Evolutionary conservation across 2,329 filamentous ascomycete genomes (phyloP).

Genomic region (Pyrenophora tritici-repentis): DNA sequence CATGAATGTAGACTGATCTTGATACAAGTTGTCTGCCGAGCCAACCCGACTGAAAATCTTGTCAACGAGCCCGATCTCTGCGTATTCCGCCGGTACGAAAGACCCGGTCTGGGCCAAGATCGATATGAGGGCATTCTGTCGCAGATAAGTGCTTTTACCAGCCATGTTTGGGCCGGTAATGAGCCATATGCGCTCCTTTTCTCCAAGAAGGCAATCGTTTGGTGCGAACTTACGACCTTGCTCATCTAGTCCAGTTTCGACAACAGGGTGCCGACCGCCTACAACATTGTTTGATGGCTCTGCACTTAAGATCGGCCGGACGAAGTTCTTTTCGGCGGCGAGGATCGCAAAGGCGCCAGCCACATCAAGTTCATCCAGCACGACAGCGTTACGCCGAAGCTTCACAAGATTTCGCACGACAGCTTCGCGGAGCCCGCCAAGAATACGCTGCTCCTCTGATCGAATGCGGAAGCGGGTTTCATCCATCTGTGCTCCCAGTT

Average conservation of each 20-base stretch:
- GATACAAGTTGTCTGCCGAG: slow-evolving; percentile 92
- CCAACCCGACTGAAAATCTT: slow-evolving; percentile 88
- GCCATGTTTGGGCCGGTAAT: slow-evolving; percentile 95
- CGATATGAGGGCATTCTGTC: slow-evolving; percentile 92
- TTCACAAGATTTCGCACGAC: slow-evolving; percentile 84
- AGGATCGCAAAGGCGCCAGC: slow-evolving; percentile 82
- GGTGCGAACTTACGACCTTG: slow-evolving; percentile 81
- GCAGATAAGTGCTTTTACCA: slow-evolving; percentile 93
- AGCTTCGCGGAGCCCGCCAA: slow-evolving; percentile 71
- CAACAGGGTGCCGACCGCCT: slow-evolving; percentile 88
- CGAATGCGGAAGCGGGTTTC: slow-evolving; percentile 77
- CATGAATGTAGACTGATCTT: slow-evolving; percentile 98
- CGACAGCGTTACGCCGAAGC: slow-evolving; percentile 84
- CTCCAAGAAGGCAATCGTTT: slow-evolving; percentile 86
- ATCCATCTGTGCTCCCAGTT: slow-evolving; percentile 78
- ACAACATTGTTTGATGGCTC: slow-evolving; percentile 72
- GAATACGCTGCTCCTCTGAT: slow-evolving; percentile 81
- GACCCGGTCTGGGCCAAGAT: slow-evolving; percentile 91
- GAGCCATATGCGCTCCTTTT: slow-evolving; percentile 70
- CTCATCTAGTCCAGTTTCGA: slow-evolving; percentile 79
- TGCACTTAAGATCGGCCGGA: slow-evolving; percentile 73
- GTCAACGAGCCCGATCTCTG: slow-evolving; percentile 89
- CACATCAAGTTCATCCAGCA: slow-evolving; percentile 92
- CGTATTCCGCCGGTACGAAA: slow-evolving; percentile 87
- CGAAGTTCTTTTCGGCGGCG: slow-evolving; percentile 73